Evolutionary conservation across 306 rosid species (phyloP).

Genomic region (Medicago lupulina): DNA sequence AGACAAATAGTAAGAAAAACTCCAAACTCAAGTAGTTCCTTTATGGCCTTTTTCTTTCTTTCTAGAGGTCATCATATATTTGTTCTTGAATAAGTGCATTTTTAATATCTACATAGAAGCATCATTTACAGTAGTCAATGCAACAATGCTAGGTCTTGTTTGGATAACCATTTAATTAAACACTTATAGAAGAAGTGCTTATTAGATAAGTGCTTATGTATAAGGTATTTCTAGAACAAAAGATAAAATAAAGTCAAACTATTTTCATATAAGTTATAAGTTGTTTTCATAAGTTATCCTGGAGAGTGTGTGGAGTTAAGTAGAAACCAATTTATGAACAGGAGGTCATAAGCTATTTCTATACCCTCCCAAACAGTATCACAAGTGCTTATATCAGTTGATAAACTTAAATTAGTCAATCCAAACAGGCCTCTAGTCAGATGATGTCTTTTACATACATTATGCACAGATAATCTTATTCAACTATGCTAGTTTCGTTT

Average conservation of each 20-base stretch:
- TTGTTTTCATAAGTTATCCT: background rate
- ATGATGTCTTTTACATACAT: background rate
- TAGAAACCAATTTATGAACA: background rate
- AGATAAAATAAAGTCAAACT: background rate
- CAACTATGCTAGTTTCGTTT: no score
- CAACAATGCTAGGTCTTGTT: background rate
- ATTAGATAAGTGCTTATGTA: background rate
- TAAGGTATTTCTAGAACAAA: background rate
- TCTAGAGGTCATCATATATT: background rate
- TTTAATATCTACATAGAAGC: background rate
- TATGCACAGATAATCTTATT: background rate
- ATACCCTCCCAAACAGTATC: background rate
- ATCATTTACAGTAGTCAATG: background rate
- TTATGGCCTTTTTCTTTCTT: background rate
- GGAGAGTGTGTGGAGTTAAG: background rate
- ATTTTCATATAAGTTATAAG: no score
- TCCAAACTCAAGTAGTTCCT: constrained; percentile 37
- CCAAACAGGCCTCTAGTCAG: background rate
- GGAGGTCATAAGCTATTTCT: background rate
- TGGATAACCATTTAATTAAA: background rate
- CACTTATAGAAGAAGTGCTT: background rate
- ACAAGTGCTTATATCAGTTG: background rate
- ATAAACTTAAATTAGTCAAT: background rate
- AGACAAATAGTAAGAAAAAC: constrained; percentile 80
- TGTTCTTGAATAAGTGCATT: background rate